phyloP scores from a whole-genome alignment of 1,139 yeast species.

The Hyphopichia buzzinii region DNA sequence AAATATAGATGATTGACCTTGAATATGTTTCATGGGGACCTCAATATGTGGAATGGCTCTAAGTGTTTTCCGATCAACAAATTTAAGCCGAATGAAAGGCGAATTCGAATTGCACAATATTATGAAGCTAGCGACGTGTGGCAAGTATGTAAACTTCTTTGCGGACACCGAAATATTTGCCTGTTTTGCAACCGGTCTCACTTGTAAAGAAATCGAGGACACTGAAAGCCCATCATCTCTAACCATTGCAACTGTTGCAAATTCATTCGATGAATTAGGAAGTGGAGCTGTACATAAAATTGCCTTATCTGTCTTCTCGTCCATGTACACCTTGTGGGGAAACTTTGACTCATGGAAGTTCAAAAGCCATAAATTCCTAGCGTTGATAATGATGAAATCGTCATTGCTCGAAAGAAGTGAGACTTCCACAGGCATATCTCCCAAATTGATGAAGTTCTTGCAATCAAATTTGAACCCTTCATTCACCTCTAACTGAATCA shows the following conservation, averaged over 20 bases:
- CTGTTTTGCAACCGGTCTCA: slow-evolving; percentile 28
- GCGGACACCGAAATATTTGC: slow-evolving; percentile 38
- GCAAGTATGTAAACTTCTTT: slow-evolving; percentile 31
- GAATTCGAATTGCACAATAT: slow-evolving; percentile 34
- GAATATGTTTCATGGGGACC: slow-evolving; percentile 11
- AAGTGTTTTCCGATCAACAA: slow-evolving; percentile 33
- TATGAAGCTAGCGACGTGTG: slow-evolving; percentile 35
- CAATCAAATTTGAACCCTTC: slow-evolving; percentile 10
- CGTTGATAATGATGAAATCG: slow-evolving; percentile 24
- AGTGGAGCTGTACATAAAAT: slow-evolving; percentile 15
- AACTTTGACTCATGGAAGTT: slow-evolving; percentile 26
- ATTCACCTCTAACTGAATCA: slow-evolving; percentile 15
- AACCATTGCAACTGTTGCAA: slow-evolving; percentile 30
- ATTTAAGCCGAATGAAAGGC: slow-evolving; percentile 24
- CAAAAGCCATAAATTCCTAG: slow-evolving; percentile 44
- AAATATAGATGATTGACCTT: slow-evolving; percentile 21
- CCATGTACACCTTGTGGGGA: slow-evolving; percentile 44
- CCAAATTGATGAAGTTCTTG: slow-evolving; percentile 18
- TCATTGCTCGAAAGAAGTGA: slow-evolving; percentile 4
- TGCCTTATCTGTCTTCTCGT: slow-evolving; percentile 29
- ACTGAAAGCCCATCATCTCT: slow-evolving; percentile 52
- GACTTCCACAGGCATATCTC: slow-evolving; percentile 23
- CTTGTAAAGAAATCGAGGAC: slow-evolving; percentile 27
- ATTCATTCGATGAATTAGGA: slow-evolving; percentile 1
- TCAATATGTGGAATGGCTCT: slow-evolving; percentile 21